A percentile compares a stretch with the other conserved stretches of the same genome.
Conservation (phyloP, 2,329 filamentous ascomycete genomes). For the Xylaria sp. region DNA sequence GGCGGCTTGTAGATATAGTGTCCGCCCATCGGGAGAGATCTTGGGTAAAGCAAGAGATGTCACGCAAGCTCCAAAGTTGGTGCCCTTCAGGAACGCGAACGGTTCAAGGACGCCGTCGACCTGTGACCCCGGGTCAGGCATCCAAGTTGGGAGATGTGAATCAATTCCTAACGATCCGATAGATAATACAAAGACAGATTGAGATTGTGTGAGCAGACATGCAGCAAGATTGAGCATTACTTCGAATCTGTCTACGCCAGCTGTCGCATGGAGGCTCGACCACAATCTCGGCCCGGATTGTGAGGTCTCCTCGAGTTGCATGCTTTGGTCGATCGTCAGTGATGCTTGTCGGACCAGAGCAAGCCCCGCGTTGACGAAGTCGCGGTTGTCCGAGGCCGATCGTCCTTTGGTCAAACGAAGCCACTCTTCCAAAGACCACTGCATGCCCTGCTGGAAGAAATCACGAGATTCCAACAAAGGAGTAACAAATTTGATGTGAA, state of each 20-base stretch:
- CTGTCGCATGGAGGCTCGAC: conserved; percentile 10
- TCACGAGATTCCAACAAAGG: conserved; percentile 19
- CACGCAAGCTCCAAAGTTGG: conserved; percentile 18
- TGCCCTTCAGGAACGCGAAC: conserved; percentile 3
- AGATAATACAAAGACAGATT: conserved; percentile 13
- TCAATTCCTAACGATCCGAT: neutral
- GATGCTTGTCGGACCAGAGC: conserved; percentile 17
- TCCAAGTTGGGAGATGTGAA: neutral
- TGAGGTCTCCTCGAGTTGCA: conserved; percentile 18
- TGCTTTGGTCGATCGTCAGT: conserved; percentile 24
- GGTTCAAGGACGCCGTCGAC: neutral
- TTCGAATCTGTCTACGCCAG: conserved; percentile 17
- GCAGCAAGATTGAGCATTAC: conserved; percentile 29
- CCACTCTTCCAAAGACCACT: conserved; percentile 29
- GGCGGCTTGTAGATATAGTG: neutral
- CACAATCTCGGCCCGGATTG: neutral
- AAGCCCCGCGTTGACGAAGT: conserved; percentile 26
- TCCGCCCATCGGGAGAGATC: conserved; percentile 19
- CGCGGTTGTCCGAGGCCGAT: conserved; percentile 17
- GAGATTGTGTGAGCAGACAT: conserved; percentile 23
- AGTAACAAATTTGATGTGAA: conserved; percentile 17
- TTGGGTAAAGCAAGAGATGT: conserved; percentile 8
- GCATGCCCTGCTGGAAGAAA: conserved; percentile 17
- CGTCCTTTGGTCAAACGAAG: conserved; percentile 21
- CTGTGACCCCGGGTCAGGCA: neutral